A percentile compares a stretch with the other conserved stretches of the same genome.
Evolutionary conservation across 345 rosid species (phyloP).

Genomic region (Populus ilicifolia): DNA sequence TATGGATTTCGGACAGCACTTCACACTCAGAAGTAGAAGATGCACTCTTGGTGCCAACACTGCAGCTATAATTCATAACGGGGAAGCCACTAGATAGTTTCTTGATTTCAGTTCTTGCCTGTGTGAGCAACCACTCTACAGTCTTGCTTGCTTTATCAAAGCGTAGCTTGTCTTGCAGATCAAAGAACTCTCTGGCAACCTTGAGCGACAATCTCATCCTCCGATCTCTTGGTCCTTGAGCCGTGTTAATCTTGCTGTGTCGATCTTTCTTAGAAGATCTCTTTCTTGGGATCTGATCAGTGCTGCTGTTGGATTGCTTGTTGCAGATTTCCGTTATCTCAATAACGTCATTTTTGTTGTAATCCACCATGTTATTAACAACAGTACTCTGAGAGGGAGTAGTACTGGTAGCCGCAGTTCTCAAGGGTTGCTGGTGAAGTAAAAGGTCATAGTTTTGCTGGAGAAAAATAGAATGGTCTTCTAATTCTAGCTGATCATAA

Average conservation of each 20-base stretch:
- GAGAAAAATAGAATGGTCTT: conserved; percentile 16
- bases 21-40: conserved; percentile 51
- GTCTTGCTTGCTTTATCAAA: conserved; percentile 82
- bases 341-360: conserved; percentile 5
- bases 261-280: conserved; percentile 57
- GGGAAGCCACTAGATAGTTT: conserved; percentile 32
- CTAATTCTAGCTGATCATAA: conserved; percentile 24
- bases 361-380: conserved; percentile 21
- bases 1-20: conserved; percentile 29
- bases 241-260: conserved; percentile 84
- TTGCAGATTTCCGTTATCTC: not conserved
- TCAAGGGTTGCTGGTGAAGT: conserved; percentile 26
- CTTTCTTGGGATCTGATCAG: conserved; percentile 22
- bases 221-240: conserved; percentile 75
- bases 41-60: conserved; percentile 21
- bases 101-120: conserved; percentile 54
- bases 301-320: not conserved
- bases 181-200: conserved; percentile 66
- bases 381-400: not conserved
- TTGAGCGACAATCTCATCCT: conserved; percentile 79
- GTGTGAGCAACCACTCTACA: conserved; percentile 71
- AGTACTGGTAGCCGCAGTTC: not conserved
- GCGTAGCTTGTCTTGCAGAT: conserved; percentile 76
- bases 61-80: conserved; percentile 4
- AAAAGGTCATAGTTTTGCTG: conserved; percentile 28